phyloP scores from a whole-genome alignment of 108 stramenopile species.

The Cyclotella cryptica region DNA sequence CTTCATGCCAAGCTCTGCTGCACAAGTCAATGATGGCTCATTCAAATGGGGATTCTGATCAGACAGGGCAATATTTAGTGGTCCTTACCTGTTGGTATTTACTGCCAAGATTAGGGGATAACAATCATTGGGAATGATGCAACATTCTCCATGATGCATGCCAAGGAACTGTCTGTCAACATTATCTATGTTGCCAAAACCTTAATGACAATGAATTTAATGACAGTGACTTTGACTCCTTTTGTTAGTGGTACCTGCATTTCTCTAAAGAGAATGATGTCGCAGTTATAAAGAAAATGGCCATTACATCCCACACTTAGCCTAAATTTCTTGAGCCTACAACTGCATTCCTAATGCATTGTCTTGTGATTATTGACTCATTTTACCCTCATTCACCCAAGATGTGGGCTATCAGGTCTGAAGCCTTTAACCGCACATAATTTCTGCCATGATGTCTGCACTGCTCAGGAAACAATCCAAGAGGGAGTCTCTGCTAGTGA shows the following conservation, averaged over 20 bases:
- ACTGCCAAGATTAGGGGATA: slow-evolving; percentile 60
- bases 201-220: slow-evolving; percentile 77
- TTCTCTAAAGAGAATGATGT: slow-evolving; percentile 16
- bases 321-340: too few species aligned
- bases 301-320: too few species aligned
- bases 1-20: slow-evolving; percentile 30
- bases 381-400: too few species aligned
- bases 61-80: slow-evolving; percentile 78
- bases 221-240: slow-evolving; percentile 81
- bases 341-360: too few species aligned
- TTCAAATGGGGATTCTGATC: slow-evolving; percentile 69
- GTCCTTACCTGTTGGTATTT: slow-evolving; percentile 56
- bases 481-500: too few species aligned
- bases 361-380: too few species aligned
- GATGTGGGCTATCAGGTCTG: too few species aligned
- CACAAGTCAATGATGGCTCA: slow-evolving; percentile 54
- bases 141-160: slow-evolving; percentile 69
- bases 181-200: slow-evolving; percentile 71
- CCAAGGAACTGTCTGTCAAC: slow-evolving; percentile 52
- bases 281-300: too few species aligned
- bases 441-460: too few species aligned
- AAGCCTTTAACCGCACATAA: too few species aligned
- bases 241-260: slow-evolving; percentile 80
- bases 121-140: slow-evolving; percentile 56
- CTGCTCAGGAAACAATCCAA: too few species aligned